Percentiles rank a stretch among this genome's conserved stretches.
These are phyloP conservation scores for Penicillium sclerotiorum DNA, from an alignment of 2,329 filamentous ascomycete genomes.

Conservation along the genomic window DNA sequence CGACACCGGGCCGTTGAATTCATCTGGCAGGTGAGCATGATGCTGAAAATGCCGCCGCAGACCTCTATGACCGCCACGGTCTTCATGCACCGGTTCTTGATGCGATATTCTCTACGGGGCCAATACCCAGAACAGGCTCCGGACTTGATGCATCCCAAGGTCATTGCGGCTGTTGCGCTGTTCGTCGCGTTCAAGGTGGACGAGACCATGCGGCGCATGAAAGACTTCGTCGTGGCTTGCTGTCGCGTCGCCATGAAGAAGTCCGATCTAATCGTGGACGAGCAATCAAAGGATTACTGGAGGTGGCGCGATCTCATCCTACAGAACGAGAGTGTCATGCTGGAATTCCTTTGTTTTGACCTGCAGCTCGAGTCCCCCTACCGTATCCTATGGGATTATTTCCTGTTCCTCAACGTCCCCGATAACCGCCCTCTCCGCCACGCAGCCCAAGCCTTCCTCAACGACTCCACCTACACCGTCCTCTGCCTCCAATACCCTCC, in stretches of 20 bases:
- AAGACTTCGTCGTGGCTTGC: conserved; percentile 89
- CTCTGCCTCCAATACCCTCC: conserved; percentile 80
- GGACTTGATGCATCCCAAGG: conserved; percentile 81
- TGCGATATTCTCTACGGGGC: conserved; percentile 77
- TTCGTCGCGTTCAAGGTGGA: conserved; percentile 97
- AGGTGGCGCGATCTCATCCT: conserved; percentile 94
- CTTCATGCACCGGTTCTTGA: conserved; percentile 95
- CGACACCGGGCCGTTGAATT: conserved; percentile 95
- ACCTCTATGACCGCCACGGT: conserved; percentile 90
- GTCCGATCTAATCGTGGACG: conserved; percentile 83
- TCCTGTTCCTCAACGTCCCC: conserved; percentile 71
- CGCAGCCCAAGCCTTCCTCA: conserved; percentile 89
- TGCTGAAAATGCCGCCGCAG: conserved; percentile 31
- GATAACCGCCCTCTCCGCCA: conserved; percentile 83
- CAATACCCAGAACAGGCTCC: conserved; percentile 63
- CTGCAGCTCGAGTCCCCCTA: conserved; percentile 89
- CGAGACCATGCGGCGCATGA: conserved; percentile 94
- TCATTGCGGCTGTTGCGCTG: conserved; percentile 85
- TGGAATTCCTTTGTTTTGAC: conserved; percentile 92
- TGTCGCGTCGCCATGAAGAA: conserved; percentile 96
- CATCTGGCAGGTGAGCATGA: conserved; percentile 82
- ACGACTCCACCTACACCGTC: conserved; percentile 82
- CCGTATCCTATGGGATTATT: conserved; percentile 77
- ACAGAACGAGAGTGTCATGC: conserved; percentile 86
- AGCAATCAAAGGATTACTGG: conserved; percentile 98